These are phyloP conservation scores for Hymenoscyphus occultus DNA, from an alignment of 2,329 filamentous ascomycete species.

Conservation along the genomic window DNA sequence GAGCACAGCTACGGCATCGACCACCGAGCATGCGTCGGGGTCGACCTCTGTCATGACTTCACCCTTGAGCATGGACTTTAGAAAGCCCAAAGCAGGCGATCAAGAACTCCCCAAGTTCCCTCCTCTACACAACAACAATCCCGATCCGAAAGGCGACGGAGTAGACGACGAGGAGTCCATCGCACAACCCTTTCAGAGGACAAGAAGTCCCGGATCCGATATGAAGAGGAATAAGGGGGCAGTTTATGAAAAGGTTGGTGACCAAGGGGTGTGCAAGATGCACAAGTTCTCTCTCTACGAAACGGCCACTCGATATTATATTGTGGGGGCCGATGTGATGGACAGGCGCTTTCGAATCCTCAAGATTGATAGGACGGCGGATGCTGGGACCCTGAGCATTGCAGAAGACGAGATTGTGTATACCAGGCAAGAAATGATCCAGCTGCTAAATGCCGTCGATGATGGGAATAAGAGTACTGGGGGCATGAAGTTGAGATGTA, in stretches of 20 bases:
- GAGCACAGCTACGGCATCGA: slow-evolving; percentile 28
- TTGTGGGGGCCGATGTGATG: slow-evolving; percentile 87
- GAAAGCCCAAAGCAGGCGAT: slow-evolving; percentile 22
- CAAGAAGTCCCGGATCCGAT: slow-evolving; percentile 44
- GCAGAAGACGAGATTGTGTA: slow-evolving; percentile 96
- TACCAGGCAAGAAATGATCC: slow-evolving; percentile 85
- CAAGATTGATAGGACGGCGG: slow-evolving; percentile 89
- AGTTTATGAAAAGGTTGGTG: slow-evolving; percentile 36
- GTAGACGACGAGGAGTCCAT: slow-evolving; percentile 58
- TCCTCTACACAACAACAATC: slow-evolving; percentile 28
- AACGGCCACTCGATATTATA: slow-evolving; percentile 88
- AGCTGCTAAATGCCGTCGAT: slow-evolving; percentile 90
- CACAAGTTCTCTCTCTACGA: slow-evolving; percentile 98
- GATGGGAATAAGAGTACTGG: slow-evolving; percentile 90
- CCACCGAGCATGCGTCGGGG: slow-evolving; percentile 27
- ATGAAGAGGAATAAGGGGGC: slow-evolving; percentile 33
- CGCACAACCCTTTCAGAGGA: slow-evolving; percentile 55
- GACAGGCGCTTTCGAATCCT: slow-evolving; percentile 87
- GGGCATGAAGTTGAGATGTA: slow-evolving; percentile 84
- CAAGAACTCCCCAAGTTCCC: slow-evolving; percentile 32
- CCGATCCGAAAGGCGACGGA: slow-evolving; percentile 36
- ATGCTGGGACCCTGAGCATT: slow-evolving; percentile 74
- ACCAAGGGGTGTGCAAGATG: slow-evolving; percentile 61
- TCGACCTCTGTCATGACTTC: slow-evolving; percentile 37
- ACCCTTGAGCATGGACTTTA: slow-evolving; percentile 33